A percentile compares a stretch with the other conserved stretches of the same genome.
phyloP scores from a whole-genome alignment of 148 eudicot species.

The Hydrangea macrophylla region DNA sequence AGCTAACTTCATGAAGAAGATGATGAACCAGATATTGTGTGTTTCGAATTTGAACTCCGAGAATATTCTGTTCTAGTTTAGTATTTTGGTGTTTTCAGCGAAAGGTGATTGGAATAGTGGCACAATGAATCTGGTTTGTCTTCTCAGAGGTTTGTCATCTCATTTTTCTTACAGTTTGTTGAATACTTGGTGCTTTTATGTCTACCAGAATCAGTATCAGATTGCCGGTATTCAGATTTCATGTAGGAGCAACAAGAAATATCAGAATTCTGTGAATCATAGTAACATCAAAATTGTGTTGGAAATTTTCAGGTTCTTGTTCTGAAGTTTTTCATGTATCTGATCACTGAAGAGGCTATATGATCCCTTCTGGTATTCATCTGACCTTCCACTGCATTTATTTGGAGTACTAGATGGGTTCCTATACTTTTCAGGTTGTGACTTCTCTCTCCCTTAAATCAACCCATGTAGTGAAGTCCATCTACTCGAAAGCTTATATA shows the following conservation, averaged over 20 bases:
- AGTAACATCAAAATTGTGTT: background rate
- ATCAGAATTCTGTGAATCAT: background rate
- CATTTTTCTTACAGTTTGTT: background rate
- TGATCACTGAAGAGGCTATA: background rate
- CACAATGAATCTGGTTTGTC: background rate
- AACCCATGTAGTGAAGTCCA: background rate
- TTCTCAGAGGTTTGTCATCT: background rate
- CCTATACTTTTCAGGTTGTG: background rate
- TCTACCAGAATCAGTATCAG: background rate
- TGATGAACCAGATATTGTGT: background rate
- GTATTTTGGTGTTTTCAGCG: background rate
- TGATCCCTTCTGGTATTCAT: background rate
- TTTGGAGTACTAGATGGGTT: background rate
- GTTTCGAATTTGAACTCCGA: background rate
- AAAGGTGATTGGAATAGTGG: background rate
- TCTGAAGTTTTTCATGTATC: background rate
- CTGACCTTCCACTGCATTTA: background rate
- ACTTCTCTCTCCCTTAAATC: background rate
- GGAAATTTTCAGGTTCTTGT: background rate
- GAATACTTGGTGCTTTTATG: background rate
- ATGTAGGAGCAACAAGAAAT: background rate
- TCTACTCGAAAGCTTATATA: background rate
- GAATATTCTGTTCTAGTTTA: too few species aligned
- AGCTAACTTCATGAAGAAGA: background rate
- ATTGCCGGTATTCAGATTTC: background rate